Base-by-base conservation (phyloP, 2,329 filamentous ascomycete species). In the Periconia macrospinosa region DNA sequence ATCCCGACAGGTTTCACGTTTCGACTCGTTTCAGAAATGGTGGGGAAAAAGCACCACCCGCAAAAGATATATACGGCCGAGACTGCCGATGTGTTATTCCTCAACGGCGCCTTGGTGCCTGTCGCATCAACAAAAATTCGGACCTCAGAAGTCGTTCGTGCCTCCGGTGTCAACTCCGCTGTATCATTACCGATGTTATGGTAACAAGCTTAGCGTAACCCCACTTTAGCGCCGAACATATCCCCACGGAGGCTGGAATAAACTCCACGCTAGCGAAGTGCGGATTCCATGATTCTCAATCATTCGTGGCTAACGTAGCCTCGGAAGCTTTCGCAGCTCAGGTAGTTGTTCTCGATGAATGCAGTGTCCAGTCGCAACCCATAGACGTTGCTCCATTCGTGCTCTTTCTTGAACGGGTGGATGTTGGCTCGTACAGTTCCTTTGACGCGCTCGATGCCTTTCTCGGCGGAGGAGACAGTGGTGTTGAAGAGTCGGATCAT, bases 401-500 rank as follows among this genome's bases (percentile, higher is more conserved):
- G 57, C n/a, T 70, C 68, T 1, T 47, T 49, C 0, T 56, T 49
- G n/a, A 76, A 71, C 1, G 70, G 69, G 7, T 63, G 62, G 1
- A 71, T 59, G 1, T 57, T 62, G 0, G 68, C 65, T 17, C 53
- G 59, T 2, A 77, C 68, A 0, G 60, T 66, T 0, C 75, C 75
- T 30, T 56, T 65, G 2, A 78, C 68, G 0, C 48, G 55, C 33
- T 74, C 65, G 2, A 76, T 73, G 0, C 53, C 47, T 27, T 73
- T 69, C 0, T 58, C 54, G 1, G 61, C 64, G 0, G 67, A 66
- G 0, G 78, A 75, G 2, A 81, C 64, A 1, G 72, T 69, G 0
- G 79, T 80, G 56, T 81, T 76, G 65, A 77, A 82, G 11, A 80
- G 53, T 13, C 76, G 67, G 13, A 75, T 68, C 66, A 78, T 76